phyloP scores from a whole-genome alignment of 2,329 filamentous ascomycete species.

The Zalaria sp. region DNA sequence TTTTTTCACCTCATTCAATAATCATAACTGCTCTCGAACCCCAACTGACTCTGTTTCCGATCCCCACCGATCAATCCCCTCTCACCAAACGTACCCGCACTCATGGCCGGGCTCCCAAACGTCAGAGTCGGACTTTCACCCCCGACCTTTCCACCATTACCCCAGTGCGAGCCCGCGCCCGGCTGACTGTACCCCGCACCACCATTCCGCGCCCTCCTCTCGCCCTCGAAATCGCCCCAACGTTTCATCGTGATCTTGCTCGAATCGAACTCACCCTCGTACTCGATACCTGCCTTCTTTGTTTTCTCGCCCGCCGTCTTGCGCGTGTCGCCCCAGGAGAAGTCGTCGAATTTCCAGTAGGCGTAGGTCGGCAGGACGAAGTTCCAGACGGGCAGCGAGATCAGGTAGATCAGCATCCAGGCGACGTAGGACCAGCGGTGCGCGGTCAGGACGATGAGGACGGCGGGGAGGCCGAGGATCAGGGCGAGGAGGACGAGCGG shows the following conservation, averaged over 20 bases:
- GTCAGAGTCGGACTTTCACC: no score
- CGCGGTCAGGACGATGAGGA: constrained; percentile 85
- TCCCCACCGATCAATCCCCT: no score
- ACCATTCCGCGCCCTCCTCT: constrained; percentile 12
- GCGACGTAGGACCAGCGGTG: constrained; percentile 83
- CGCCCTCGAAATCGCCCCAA: constrained; percentile 90
- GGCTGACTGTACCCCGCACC: background rate
- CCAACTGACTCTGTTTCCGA: no score
- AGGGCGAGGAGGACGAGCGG: constrained; percentile 77
- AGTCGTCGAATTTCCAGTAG: constrained; percentile 99
- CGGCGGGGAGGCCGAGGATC: constrained; percentile 83
- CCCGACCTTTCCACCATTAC: background rate
- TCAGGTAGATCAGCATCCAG: constrained; percentile 94
- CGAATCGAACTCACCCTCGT: constrained; percentile 93
- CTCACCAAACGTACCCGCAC: no score
- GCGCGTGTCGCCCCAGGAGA: constrained; percentile 95
- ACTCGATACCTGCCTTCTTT: constrained; percentile 60
- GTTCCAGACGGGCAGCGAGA: constrained; percentile 94
- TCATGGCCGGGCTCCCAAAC: no score
- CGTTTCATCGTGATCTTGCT: constrained; percentile 99
- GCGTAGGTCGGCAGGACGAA: constrained; percentile 87
- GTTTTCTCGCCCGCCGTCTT: constrained; percentile 86
- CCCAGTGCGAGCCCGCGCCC: background rate
- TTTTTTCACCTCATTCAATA: no score
- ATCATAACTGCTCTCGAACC: no score